These are phyloP conservation scores for Biscogniauxia sp. DNA, from an alignment of 2,329 filamentous ascomycete genomes.

Conservation along the genomic window DNA sequence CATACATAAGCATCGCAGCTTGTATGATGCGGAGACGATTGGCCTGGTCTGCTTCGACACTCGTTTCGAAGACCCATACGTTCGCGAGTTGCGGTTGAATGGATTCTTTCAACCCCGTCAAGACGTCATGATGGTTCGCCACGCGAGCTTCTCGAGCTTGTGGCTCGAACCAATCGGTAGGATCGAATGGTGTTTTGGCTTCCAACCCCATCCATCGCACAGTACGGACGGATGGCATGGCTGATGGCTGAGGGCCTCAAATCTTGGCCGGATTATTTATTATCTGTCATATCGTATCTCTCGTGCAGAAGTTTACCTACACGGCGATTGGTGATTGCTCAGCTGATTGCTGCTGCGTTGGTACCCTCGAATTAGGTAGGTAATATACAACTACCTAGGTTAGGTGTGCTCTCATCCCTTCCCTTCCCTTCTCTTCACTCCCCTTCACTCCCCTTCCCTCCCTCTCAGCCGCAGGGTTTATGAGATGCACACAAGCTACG, in stretches of 20 bases:
- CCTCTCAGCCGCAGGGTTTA: background rate
- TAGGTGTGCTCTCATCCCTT: no score
- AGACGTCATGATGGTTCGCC: constrained; percentile 1
- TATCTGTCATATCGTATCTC: background rate
- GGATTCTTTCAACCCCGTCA: background rate
- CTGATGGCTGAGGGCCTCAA: background rate
- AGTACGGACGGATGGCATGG: background rate
- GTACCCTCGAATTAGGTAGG: background rate
- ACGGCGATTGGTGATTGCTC: background rate
- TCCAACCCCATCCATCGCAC: background rate
- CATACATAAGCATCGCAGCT: constrained; percentile 3
- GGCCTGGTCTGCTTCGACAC: background rate
- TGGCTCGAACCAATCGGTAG: background rate
- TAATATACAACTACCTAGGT: background rate
- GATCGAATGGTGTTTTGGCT: background rate
- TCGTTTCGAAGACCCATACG: background rate
- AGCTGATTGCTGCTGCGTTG: background rate
- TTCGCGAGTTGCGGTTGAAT: background rate
- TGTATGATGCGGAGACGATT: background rate
- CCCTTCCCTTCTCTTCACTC: no score
- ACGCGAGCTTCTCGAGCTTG: background rate
- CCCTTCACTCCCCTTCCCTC: background rate
- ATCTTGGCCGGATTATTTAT: background rate
- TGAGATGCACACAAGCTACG: constrained; percentile 2
- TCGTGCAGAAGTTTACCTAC: background rate